Conservation (phyloP, 2,329 filamentous ascomycete species). For the Phialocephala sp. region DNA sequence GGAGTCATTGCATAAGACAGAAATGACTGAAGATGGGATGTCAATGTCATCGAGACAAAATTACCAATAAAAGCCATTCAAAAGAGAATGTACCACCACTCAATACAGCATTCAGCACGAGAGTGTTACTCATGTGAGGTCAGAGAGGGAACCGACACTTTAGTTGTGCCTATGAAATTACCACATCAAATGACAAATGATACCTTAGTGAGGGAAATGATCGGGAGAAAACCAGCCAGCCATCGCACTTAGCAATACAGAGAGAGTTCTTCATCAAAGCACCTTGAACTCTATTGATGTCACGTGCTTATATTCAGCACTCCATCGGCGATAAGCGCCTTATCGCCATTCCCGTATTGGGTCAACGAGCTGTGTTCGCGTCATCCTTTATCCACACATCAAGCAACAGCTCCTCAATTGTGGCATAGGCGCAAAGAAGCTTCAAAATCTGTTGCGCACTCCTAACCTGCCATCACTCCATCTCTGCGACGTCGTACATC, state of each 20-base stretch:
- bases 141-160: too few relatives aligned
- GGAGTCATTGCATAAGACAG: background rate
- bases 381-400: background rate
- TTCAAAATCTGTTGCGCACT: background rate
- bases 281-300: background rate
- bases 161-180: too few relatives aligned
- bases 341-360: background rate
- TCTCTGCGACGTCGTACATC: constrained; percentile 3
- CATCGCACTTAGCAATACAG: too few relatives aligned
- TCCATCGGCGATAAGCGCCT: background rate
- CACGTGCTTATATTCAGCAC: background rate
- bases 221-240: too few relatives aligned
- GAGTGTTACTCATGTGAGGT: too few relatives aligned
- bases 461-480: constrained; percentile 9
- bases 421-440: background rate
- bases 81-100: background rate
- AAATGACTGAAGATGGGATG: background rate
- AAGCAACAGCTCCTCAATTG: background rate
- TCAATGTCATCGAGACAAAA: background rate
- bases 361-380: background rate
- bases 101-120: too few relatives aligned
- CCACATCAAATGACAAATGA: too few relatives aligned
- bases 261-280: too few relatives aligned
- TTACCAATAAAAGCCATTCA: constrained; percentile 3
- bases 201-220: too few relatives aligned